Conservation (phyloP, 2,329 filamentous ascomycete genomes). For the Colletotrichum spaethianum region DNA sequence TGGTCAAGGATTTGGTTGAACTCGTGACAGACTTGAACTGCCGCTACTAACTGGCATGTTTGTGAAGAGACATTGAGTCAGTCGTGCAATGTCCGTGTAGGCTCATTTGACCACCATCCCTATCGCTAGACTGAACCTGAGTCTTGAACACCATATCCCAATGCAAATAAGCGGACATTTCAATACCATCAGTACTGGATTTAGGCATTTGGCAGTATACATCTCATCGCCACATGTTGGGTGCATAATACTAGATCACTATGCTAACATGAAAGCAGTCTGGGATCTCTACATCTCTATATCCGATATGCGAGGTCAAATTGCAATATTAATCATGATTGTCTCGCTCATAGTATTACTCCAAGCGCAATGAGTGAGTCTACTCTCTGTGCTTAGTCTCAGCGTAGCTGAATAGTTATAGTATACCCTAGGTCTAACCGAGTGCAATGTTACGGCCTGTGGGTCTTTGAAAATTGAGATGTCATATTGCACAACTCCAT, state of each 20-base stretch:
- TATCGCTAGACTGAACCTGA: background rate
- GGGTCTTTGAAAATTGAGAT: background rate
- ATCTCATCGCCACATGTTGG: background rate
- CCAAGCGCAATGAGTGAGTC: background rate
- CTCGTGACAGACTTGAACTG: background rate
- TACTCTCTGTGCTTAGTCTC: too few relatives aligned
- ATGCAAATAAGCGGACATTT: background rate
- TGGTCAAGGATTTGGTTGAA: background rate
- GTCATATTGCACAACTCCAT: too few relatives aligned
- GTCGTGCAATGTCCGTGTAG: background rate
- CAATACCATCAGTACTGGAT: fast-evolving
- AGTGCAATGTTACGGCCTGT: background rate
- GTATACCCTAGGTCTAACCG: too few relatives aligned
- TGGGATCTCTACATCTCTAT: background rate
- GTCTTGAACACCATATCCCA: too few relatives aligned
- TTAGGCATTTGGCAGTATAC: background rate
- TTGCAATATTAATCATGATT: background rate
- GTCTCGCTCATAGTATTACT: background rate
- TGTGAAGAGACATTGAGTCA: background rate
- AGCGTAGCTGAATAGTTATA: background rate
- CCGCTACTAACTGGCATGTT: background rate
- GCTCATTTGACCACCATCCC: too few relatives aligned
- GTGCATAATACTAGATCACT: background rate
- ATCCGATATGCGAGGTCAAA: background rate
- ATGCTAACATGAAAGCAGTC: too few relatives aligned